Conservation (phyloP, 306 rosid species). For the Prosopis cineraria region DNA sequence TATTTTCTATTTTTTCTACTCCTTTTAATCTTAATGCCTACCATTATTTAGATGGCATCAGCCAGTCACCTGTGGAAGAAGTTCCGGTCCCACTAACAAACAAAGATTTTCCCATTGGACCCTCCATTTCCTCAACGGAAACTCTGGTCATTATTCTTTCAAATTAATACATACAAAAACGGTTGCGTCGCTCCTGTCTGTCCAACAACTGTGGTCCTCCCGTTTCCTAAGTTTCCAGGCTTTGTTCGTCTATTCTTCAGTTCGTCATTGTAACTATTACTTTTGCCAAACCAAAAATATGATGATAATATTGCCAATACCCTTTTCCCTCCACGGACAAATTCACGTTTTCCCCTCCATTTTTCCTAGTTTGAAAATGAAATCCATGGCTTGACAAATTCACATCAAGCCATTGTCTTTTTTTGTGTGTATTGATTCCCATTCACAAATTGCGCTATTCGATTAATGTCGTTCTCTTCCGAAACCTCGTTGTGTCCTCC, state of each 20-base stretch:
- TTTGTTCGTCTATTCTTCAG: too few relatives aligned
- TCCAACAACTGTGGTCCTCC: constrained; percentile 15
- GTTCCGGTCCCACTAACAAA: too few relatives aligned
- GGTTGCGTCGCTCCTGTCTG: constrained; percentile 34
- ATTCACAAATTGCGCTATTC: neutral
- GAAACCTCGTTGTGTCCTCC: constrained; percentile 33
- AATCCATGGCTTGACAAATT: neutral
- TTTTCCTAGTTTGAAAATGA: neutral
- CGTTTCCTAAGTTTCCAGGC: neutral
- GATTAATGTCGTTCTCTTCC: neutral
- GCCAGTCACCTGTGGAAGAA: neutral
- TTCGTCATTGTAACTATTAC: neutral
- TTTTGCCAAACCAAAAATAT: neutral
- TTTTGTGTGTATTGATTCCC: neutral
- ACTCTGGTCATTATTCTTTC: constrained; percentile 5
- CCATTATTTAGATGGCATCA: neutral
- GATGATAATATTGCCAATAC: neutral
- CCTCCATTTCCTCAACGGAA: constrained; percentile 1
- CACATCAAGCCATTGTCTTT: neutral
- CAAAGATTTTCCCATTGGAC: neutral
- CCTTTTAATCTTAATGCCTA: neutral
- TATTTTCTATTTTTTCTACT: neutral
- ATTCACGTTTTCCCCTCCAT: neutral
- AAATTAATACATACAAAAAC: constrained; percentile 43
- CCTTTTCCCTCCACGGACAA: neutral